Evolutionary conservation across 257 asterid genomes (phyloP).

Genomic region (Mentha longifolia): DNA sequence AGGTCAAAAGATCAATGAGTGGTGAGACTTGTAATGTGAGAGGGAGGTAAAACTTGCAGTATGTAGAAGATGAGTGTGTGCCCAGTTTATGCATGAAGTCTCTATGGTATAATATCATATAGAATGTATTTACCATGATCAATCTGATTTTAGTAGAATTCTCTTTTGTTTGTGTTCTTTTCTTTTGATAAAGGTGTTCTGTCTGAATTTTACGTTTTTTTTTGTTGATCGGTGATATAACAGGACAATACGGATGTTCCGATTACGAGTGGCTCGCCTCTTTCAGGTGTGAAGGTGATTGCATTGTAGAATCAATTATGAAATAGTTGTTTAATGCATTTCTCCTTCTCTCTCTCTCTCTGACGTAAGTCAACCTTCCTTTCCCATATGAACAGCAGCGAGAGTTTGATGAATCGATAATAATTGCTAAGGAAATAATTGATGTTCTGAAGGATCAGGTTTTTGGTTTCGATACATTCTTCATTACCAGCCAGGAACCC

Average conservation of each 20-base stretch:
- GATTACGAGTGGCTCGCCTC: conserved; percentile 90
- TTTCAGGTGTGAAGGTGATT: conserved; percentile 97
- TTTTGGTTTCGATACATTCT: conserved; percentile 95
- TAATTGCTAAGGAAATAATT: conserved; percentile 82
- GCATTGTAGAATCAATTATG: conserved; percentile 35
- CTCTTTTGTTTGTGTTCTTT: conserved; percentile 15
- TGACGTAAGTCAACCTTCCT: conserved; percentile 20
- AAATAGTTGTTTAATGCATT: conserved; percentile 12
- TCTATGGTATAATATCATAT: not conserved
- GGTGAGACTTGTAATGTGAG: conserved; percentile 8
- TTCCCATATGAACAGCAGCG: conserved; percentile 53
- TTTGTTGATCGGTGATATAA: conserved; percentile 33
- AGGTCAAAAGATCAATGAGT: not conserved
- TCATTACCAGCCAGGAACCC: conserved; percentile 96
- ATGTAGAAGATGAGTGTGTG: conserved; percentile 19
- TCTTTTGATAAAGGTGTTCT: conserved; percentile 1
- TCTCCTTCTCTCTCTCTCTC: conserved; percentile 9
- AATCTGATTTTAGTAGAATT: not conserved
- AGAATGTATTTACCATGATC: conserved; percentile 21
- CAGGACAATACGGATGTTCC: conserved; percentile 57
- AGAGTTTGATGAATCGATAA: conserved; percentile 73
- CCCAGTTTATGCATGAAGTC: conserved; percentile 3
- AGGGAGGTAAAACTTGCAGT: conserved; percentile 20
- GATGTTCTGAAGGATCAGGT: conserved; percentile 88
- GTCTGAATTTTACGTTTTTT: conserved; percentile 24